A percentile compares a stretch with the other conserved stretches of the same genome.
phyloP scores from a whole-genome alignment of 805 yeast species.

The Saturnispora hagleri region DNA sequence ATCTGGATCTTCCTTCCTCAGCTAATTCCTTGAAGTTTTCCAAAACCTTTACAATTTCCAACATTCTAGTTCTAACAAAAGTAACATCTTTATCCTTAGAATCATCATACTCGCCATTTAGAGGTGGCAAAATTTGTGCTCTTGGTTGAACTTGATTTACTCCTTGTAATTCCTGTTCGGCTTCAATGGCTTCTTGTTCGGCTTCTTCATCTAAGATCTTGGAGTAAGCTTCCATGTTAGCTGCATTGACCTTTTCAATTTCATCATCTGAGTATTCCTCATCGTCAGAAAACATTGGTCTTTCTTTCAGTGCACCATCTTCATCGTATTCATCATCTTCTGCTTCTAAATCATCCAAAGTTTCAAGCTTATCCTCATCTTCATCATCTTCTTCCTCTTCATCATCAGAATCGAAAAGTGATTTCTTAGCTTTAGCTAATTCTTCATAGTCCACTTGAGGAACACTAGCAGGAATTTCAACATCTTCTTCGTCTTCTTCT shows the following conservation, averaged over 20 bases:
- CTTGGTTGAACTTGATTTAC: constrained; percentile 56
- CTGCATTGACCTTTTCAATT: constrained; percentile 65
- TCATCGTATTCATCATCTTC: constrained; percentile 29
- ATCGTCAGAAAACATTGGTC: constrained; percentile 78
- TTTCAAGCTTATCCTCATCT: constrained; percentile 30
- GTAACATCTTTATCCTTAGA: constrained; percentile 47
- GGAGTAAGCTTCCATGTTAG: constrained; percentile 76
- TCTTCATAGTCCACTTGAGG: constrained; percentile 66
- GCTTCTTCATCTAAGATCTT: constrained; percentile 52
- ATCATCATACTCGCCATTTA: constrained; percentile 48
- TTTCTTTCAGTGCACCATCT: constrained; percentile 50
- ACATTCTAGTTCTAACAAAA: constrained; percentile 83
- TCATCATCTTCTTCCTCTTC: constrained; percentile 45
- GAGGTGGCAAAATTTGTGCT: constrained; percentile 68
- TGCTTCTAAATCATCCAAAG: constrained; percentile 17
- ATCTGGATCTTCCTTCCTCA: constrained; percentile 80
- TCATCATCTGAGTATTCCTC: constrained; percentile 51
- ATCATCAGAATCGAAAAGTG: constrained; percentile 66
- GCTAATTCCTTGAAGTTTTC: constrained; percentile 79
- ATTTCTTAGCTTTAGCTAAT: constrained; percentile 57
- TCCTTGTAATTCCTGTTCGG: constrained; percentile 52
- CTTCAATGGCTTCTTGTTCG: constrained; percentile 51
- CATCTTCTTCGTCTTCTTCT: constrained; percentile 26
- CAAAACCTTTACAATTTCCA: constrained; percentile 87
- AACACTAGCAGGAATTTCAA: constrained; percentile 36